Evolutionary conservation across 768 basidiomycete genomes (phyloP), one percentile per base, ranked within the genome.

Genomic region (Omphalotus guepiniiformis): DNA sequence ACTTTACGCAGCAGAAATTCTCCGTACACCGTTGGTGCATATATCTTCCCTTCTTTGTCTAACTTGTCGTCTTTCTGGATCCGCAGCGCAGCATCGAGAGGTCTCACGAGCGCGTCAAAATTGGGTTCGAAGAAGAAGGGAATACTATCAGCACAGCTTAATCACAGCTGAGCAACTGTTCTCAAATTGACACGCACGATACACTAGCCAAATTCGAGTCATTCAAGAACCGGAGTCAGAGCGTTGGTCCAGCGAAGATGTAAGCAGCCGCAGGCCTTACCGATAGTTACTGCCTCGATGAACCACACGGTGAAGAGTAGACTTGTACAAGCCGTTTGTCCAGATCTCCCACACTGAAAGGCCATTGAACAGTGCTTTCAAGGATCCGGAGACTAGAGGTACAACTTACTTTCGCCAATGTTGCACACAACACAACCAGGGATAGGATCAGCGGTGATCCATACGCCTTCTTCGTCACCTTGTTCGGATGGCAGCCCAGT

Each of bases 81-180:
- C 27, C 82, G 75, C 22, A 73, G 57, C 0, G 80, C 82, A 5
- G 82, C 82, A 3, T 71, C 69, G 5, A 94, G 67, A 1, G 91
- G 87, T 53, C 73, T 64, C 39, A 96, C 68, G 2, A 69, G 48
- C 0, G 92, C 87, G 50, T 82, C 70, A 57, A 90, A 92, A 48
- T 88, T 90, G 0, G 93, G 93, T 63, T 95, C 93, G 53, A 88
- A 95, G 74, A 96, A 96, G 68, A 95, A 95, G 0, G 93, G 93
- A 16, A 94, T 75, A 7, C 88, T 91, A 48, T 6, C 36, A 53
- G n/a, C 58, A 13, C 36, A 13, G 16, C 47, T 41, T 6, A 21
- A 36, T 6, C 16, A 27, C 8, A 23, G 27, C 21, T 26, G 18
- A 32, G 39, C 5, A 46, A 18, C 12, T 7, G n/a, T 21, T 19